A percentile compares a stretch with the other conserved stretches of the same genome.
Evolutionary conservation across 1,284 basidiomycete species (phyloP).

Genomic region (Neolentinus lepideus): DNA sequence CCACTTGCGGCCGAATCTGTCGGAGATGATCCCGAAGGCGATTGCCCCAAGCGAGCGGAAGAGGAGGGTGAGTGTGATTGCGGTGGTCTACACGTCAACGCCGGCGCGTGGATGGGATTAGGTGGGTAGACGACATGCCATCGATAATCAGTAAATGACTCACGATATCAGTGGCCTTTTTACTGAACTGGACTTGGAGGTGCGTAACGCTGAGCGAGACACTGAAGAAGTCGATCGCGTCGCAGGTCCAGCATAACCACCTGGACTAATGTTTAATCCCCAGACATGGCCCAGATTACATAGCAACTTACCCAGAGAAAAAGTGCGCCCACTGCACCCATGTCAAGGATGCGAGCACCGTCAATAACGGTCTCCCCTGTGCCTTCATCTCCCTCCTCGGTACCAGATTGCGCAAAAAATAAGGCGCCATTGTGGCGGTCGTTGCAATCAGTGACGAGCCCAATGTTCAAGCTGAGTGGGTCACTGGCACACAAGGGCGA

Average conservation of each 20-base stretch:
- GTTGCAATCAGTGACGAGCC: too few relatives aligned
- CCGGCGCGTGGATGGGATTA: not conserved
- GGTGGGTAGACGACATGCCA: constrained; percentile 2
- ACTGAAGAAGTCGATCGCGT: constrained; percentile 80
- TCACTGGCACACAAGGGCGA: too few relatives aligned
- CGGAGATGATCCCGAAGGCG: constrained; percentile 75
- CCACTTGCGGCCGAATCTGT: constrained; percentile 91
- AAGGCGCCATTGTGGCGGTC: constrained; percentile 29
- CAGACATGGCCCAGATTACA: not conserved
- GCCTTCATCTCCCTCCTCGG: constrained; percentile 36
- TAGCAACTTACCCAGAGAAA: constrained; percentile 30
- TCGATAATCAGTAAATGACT: constrained; percentile 17
- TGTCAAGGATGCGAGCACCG: constrained; percentile 28
- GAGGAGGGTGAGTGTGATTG: constrained; percentile 90
- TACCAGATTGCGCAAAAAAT: constrained; percentile 42
- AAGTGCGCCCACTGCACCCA: constrained; percentile 43
- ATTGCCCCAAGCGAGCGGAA: constrained; percentile 87
- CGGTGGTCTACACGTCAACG: constrained; percentile 45
- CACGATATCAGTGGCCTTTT: constrained; percentile 43
- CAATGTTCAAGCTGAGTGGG: too few relatives aligned
- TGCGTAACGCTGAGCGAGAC: constrained; percentile 66
- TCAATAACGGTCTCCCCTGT: constrained; percentile 25
- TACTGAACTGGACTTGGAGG: constrained; percentile 48
- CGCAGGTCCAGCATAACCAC: constrained; percentile 77
- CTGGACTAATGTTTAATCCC: constrained; percentile 24